phyloP scores from a whole-genome alignment of 2,329 filamentous ascomycete species.

The Triangularia setosa region DNA sequence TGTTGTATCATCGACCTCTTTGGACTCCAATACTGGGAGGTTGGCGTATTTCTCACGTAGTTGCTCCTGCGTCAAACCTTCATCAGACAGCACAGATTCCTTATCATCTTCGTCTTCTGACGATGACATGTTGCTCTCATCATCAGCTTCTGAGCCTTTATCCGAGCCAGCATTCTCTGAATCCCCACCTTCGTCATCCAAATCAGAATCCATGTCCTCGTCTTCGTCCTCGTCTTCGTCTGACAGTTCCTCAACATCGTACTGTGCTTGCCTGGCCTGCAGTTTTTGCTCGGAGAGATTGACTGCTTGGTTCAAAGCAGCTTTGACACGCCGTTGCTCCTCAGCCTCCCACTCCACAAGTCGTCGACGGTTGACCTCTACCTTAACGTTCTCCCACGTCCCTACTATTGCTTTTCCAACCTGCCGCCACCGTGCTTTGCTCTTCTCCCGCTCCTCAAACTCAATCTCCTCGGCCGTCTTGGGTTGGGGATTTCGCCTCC shows the following conservation, averaged over 20 bases:
- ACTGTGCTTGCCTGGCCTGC: slow-evolving; percentile 53
- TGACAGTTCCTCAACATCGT: slow-evolving; percentile 49
- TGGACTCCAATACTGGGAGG: slow-evolving; percentile 47
- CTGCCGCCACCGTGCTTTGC: slow-evolving; percentile 65
- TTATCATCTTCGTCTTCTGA: slow-evolving; percentile 61
- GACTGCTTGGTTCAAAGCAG: slow-evolving; percentile 69
- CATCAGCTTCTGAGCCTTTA: slow-evolving; percentile 35
- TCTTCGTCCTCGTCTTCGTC: slow-evolving; percentile 45
- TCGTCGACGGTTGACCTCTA: slow-evolving; percentile 57
- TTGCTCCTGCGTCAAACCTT: slow-evolving; percentile 65
- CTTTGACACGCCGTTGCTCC: slow-evolving; percentile 60
- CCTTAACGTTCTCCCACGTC: slow-evolving; percentile 62
- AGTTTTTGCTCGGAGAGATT: slow-evolving; percentile 67
- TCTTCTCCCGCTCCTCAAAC: slow-evolving; percentile 67
- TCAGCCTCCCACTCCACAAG: slow-evolving; percentile 61
- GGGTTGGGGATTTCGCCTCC: slow-evolving; percentile 58
- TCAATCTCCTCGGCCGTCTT: slow-evolving; percentile 78
- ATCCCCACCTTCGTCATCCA: slow-evolving; percentile 31
- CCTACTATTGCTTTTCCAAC: slow-evolving; percentile 56
- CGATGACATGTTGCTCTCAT: slow-evolving; percentile 58
- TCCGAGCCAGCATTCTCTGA: slow-evolving; percentile 29
- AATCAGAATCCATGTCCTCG: slow-evolving; percentile 40
- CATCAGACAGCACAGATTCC: slow-evolving; percentile 53
- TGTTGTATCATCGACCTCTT: slow-evolving; percentile 25
- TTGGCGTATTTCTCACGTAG: slow-evolving; percentile 65